phyloP scores from a whole-genome alignment of 371 early-diverging fungal species.

The Mucor indicus region DNA sequence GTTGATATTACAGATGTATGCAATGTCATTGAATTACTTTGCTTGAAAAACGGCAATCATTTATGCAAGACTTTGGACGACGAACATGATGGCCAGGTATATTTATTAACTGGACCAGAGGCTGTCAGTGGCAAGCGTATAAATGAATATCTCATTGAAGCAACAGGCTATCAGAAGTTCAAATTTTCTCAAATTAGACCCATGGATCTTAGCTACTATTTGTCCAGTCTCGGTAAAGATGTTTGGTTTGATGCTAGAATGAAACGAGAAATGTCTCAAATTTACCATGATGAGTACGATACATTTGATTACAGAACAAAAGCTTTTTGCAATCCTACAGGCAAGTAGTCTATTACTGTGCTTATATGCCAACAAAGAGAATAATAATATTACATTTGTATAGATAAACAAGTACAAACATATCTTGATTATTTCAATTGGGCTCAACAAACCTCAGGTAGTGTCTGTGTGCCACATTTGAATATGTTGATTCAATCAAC shows the following conservation, averaged over 20 bases:
- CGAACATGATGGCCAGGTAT: slow-evolving; percentile 23
- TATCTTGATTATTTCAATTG: slow-evolving; percentile 34
- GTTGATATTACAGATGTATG: slow-evolving; percentile 28
- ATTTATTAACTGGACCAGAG: slow-evolving; percentile 27
- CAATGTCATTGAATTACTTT: slow-evolving; percentile 14
- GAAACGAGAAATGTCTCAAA: slow-evolving; percentile 27
- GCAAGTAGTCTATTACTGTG: slow-evolving; percentile 8
- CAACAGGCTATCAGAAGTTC: slow-evolving; percentile 20
- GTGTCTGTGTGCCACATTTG: slow-evolving; percentile 25
- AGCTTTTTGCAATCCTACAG: slow-evolving; percentile 19
- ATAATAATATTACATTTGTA: background rate
- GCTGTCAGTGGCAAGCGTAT: slow-evolving; percentile 19
- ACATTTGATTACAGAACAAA: slow-evolving; percentile 10
- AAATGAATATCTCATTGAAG: slow-evolving; percentile 6
- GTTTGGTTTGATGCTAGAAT: slow-evolving; percentile 32
- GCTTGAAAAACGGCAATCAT: slow-evolving; percentile 5
- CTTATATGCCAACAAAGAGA: too few species aligned
- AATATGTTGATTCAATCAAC: slow-evolving; percentile 20
- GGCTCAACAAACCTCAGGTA: slow-evolving; percentile 21
- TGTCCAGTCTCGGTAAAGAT: slow-evolving; percentile 22
- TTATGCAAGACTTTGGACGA: slow-evolving; percentile 5
- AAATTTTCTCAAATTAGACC: slow-evolving; percentile 19
- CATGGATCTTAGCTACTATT: slow-evolving; percentile 27
- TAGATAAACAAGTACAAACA: slow-evolving; percentile 27
- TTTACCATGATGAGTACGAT: slow-evolving; percentile 23